These are phyloP conservation scores for Cladosporium sp. DNA, from an alignment of 2,329 filamentous ascomycete species.

Conservation along the genomic window DNA sequence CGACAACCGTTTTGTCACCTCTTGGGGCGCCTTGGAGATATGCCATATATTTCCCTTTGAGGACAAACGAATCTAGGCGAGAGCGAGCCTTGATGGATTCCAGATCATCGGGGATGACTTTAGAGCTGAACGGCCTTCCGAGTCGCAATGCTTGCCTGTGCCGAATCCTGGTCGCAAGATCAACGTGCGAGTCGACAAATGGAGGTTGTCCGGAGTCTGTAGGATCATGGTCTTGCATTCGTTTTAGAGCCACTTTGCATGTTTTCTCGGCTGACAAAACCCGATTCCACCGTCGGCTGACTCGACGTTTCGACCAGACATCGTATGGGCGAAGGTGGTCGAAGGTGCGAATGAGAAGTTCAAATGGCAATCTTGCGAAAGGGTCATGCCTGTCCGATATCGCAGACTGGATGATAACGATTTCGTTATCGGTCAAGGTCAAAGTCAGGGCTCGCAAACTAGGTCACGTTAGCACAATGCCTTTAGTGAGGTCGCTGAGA, in stretches of 20 bases:
- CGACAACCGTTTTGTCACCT: conserved; percentile 12
- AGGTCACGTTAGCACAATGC: not conserved
- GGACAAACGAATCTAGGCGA: not conserved
- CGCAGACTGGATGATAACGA: not conserved
- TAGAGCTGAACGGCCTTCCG: conserved; percentile 15
- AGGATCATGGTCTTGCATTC: conserved; percentile 14
- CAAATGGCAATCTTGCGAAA: conserved; percentile 33
- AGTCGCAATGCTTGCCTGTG: conserved; percentile 18
- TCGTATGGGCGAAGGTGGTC: conserved; percentile 21
- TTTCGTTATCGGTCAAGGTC: not conserved
- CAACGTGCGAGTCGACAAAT: not conserved
- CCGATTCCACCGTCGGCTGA: conserved; percentile 32
- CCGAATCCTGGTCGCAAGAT: conserved; percentile 3
- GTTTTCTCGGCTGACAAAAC: conserved; percentile 25
- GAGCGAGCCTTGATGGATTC: not conserved
- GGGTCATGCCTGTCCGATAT: conserved; percentile 28
- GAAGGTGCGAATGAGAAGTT: conserved; percentile 35
- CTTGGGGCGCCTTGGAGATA: conserved; percentile 13
- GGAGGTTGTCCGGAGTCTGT: conserved; percentile 10
- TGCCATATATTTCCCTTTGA: conserved; percentile 16
- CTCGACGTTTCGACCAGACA: conserved; percentile 28
- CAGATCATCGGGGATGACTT: not conserved
- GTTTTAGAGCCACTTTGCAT: conserved; percentile 8
- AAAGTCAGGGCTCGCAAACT: not conserved
- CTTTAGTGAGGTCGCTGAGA: no score